Evolutionary conservation across 495 filamentous ascomycete species (phyloP), one percentile per base, ranked within the genome.

Genomic region (Xylaria curta): DNA sequence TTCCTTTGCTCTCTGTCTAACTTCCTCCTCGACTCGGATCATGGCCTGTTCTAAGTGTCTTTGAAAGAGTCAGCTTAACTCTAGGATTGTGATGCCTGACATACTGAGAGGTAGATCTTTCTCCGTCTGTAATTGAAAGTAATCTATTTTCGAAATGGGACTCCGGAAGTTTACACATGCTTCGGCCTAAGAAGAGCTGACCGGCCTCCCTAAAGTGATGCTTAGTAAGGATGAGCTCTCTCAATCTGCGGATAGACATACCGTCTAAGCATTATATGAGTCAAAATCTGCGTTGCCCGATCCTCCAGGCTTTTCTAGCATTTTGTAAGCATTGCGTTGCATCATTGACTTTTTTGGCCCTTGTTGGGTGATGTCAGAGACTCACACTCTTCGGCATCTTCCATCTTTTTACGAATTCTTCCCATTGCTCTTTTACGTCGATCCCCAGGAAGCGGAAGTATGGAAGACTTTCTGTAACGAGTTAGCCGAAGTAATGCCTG

Each of bases 381-480:
- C 66, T 61, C 31, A 61, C 66, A 12, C 4, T 28, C 42, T 61
- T 8, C 0, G 56, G 66, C 3, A 0, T 3, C 17, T 26, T 40
- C 66, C 66, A 69, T 28, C 15, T 69, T 8, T 44, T 40, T 21
- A 3, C n/a, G 54, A 69, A 69, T 6, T 78, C 74, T 73, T 82
- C 85, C 64, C 82, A 91, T 21, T 86, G 82, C 42, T 84, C 40
- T 21, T 82, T 76, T 76, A 91, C 67, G 2, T 83, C 81, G 13
- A 89, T 85, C 0, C 78, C 74, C 0, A 93, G 79, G 73, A 92
- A 92, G 38, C 85, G 53, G 42, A 76, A 62, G 31, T 76, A 76
- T 24, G 75, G 72, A 38, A 59, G 10, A 24, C 63, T 46, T 44
- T 72, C 56, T 66, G 68, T 42, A 21, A 72, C 56, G 49, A 31